A percentile compares a stretch with the other conserved stretches of the same genome.
phyloP scores from a whole-genome alignment of 176 grass and related monocot genomes.

The Triticum urartu region DNA sequence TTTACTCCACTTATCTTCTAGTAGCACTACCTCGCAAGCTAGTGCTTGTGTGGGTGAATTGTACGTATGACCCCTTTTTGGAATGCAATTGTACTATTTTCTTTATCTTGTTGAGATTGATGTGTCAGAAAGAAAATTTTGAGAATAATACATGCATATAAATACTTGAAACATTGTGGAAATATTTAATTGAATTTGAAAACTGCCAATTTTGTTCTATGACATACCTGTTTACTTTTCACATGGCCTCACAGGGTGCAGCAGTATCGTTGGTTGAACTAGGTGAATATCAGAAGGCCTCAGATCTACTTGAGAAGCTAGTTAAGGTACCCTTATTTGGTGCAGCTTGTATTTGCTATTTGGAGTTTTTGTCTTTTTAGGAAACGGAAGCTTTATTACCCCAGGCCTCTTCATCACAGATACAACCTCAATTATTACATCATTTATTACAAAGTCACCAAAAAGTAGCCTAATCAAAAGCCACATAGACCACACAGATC shows the following conservation, averaged over 20 bases:
- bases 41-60: not conserved
- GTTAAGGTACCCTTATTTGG: conserved; percentile 56
- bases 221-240: conserved; percentile 12
- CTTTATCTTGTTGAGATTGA: not conserved
- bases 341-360: not conserved
- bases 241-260: conserved; percentile 55
- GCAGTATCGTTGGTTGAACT: conserved; percentile 82
- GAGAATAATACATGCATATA: not conserved
- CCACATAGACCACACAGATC: not conserved
- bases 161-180: conserved; percentile 3
- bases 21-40: not conserved
- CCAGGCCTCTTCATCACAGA: not conserved
- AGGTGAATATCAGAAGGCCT: conserved; percentile 81
- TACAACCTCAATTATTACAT: not conserved
- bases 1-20: not conserved
- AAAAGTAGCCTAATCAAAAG: not conserved
- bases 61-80: not conserved
- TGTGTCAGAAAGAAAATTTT: not conserved
- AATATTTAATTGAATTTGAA: not conserved
- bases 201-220: not conserved
- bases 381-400: not conserved
- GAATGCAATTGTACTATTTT: not conserved
- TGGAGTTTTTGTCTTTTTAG: not conserved
- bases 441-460: not conserved
- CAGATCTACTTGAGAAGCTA: conserved; percentile 69